phyloP scores from a whole-genome alignment of 352 stramenopile species.

The Pythium angustatum region DNA sequence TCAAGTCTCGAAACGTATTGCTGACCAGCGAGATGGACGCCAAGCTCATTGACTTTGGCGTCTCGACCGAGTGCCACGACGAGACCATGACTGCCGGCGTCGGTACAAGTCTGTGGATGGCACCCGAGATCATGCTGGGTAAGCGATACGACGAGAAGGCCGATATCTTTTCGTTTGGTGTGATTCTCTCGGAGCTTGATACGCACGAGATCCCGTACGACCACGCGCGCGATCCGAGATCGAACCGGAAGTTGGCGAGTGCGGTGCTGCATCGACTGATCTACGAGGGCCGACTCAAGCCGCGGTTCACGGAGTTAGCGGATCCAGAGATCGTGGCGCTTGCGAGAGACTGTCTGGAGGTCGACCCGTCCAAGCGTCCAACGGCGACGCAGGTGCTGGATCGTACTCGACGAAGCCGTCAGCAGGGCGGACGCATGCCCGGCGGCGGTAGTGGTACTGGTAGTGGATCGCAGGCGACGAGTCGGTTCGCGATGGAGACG shows the following conservation, averaged over 20 bases:
- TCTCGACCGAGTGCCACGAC: slow-evolving; percentile 31
- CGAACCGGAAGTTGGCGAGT: background rate
- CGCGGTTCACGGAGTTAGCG: slow-evolving; percentile 36
- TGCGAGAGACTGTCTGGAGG: slow-evolving; percentile 27
- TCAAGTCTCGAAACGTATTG: slow-evolving; percentile 54
- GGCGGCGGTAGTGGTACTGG: no score
- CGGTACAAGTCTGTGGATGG: slow-evolving; percentile 45
- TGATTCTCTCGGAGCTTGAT: slow-evolving; percentile 29
- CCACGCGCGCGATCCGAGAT: slow-evolving; percentile 1
- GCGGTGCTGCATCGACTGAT: slow-evolving; percentile 33
- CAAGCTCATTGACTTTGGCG: slow-evolving; percentile 52
- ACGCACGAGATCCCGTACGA: slow-evolving; percentile 26
- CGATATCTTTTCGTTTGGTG: slow-evolving; percentile 33
- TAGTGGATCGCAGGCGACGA: no score
- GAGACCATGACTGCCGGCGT: slow-evolving; percentile 42
- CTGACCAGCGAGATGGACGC: slow-evolving; percentile 29
- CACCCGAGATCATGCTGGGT: slow-evolving; percentile 39
- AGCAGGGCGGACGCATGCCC: background rate
- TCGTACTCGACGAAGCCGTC: background rate
- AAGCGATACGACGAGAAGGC: slow-evolving; percentile 28
- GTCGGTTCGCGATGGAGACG: no score
- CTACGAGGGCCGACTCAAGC: slow-evolving; percentile 29
- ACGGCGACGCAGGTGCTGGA: slow-evolving; percentile 32
- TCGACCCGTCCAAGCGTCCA: slow-evolving; percentile 37
- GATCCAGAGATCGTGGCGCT: slow-evolving; percentile 13